phyloP scores from a whole-genome alignment of 2,329 filamentous ascomycete species.

The Hymenoscyphus infarciens region DNA sequence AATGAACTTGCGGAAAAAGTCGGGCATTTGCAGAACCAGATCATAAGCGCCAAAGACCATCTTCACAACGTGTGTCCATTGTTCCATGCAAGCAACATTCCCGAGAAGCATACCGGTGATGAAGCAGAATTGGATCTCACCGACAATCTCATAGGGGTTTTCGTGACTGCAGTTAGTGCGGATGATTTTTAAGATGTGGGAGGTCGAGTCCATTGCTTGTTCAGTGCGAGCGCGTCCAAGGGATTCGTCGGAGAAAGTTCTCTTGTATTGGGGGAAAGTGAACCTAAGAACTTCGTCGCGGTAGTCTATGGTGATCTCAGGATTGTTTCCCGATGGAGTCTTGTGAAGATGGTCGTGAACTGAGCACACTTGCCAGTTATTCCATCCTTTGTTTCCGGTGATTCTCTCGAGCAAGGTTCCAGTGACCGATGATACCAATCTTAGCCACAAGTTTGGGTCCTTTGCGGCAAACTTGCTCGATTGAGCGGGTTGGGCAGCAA shows the following conservation, averaged over 20 bases:
- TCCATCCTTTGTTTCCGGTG: slow-evolving; percentile 39
- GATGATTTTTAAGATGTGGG: slow-evolving; percentile 44
- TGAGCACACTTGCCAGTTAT: slow-evolving; percentile 52
- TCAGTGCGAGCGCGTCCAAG: slow-evolving; percentile 39
- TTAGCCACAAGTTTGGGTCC: slow-evolving; percentile 46
- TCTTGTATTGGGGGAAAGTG: slow-evolving; percentile 42
- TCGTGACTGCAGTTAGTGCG: slow-evolving; percentile 33
- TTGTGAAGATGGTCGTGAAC: slow-evolving; percentile 44
- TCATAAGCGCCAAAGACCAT: slow-evolving; percentile 49
- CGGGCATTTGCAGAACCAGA: slow-evolving; percentile 43
- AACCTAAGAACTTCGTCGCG: slow-evolving; percentile 47
- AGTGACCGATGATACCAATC: slow-evolving; percentile 49
- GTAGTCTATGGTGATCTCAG: slow-evolving; percentile 36
- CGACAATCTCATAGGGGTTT: slow-evolving; percentile 46
- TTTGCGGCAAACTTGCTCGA: background rate
- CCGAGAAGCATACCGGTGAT: slow-evolving; percentile 54
- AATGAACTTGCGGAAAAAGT: slow-evolving; percentile 46
- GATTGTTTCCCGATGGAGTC: slow-evolving; percentile 7
- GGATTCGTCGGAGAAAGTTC: slow-evolving; percentile 40
- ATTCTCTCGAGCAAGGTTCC: slow-evolving; percentile 45
- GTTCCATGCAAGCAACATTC: slow-evolving; percentile 57
- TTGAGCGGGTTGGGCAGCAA: background rate
- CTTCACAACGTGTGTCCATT: slow-evolving; percentile 57
- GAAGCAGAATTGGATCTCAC: slow-evolving; percentile 59
- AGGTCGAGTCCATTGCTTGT: slow-evolving; percentile 47